Evolutionary conservation across 768 basidiomycete species (phyloP), one percentile per base, ranked within the genome.

Genomic region (Saitozyma podzolica): DNA sequence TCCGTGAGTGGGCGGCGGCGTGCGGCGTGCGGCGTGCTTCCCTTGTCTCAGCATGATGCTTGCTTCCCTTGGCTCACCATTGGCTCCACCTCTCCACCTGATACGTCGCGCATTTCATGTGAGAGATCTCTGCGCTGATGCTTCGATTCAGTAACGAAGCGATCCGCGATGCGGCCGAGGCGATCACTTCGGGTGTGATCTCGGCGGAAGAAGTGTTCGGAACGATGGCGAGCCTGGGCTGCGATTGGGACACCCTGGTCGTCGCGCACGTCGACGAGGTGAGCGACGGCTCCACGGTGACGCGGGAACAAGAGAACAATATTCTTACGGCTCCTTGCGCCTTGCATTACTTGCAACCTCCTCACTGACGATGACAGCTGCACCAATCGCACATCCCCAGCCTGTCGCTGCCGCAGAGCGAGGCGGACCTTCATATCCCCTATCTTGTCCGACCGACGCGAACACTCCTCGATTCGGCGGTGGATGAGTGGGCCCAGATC

Each of bases 341-440:
- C 29, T 29, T 29, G 29, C 29, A 5, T 5, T 29, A 29, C 29
- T 29, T 29, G 29, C 29, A 29, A 29, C 2, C 29, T 5, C 29
- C 29, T 5, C 29, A 5, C 29, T 29, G 29, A 29, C 29, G 29
- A 29, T 29, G 41, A n/a, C 43, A 76, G 74, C 64, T 76, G 7
- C 73, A 76, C 49, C 65, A 68, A 40, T 70, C 73, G 19, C 73
- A 68, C 17, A 42, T 74, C 13, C 41, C 64, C 11, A 50, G 63
- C 7, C 54, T 72, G n/a, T 53, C 51, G 16, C 58, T 68, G 9
- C 64, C 63, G 0, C 48, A 56, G 29, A 50, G 56, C 20, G 41
- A 54, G 3, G 65, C 69, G 43, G 64, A 69, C 56, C 63, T 77
- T n/a, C 67, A 73, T 45, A 63, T 77, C n/a, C 76, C 76, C 19